Conservation (phyloP, 2,329 filamentous ascomycete genomes). For the Xylaria digitata region DNA sequence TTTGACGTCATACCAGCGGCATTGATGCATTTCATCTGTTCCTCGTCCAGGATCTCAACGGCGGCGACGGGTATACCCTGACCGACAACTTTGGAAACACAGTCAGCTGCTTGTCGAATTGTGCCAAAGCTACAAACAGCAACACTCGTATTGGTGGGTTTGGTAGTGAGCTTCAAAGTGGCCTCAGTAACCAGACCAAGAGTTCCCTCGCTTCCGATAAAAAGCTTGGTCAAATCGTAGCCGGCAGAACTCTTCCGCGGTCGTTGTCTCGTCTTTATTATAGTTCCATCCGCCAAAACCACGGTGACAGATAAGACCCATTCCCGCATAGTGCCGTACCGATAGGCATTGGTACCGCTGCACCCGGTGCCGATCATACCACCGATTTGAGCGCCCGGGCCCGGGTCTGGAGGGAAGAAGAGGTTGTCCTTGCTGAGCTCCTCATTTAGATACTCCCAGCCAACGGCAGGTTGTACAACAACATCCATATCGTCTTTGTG, state of each 20-base stretch:
- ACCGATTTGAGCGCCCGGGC: conserved; percentile 85
- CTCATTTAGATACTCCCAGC: conserved; percentile 83
- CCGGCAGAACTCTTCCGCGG: conserved; percentile 83
- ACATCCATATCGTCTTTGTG: conserved; percentile 76
- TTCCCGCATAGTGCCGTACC: conserved; percentile 89
- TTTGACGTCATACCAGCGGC: conserved; percentile 67
- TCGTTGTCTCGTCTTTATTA: conserved; percentile 82
- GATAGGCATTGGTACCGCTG: conserved; percentile 82
- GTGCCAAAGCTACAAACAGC: conserved; percentile 66
- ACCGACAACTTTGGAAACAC: conserved; percentile 76
- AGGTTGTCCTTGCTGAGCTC: conserved; percentile 73
- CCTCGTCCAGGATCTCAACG: conserved; percentile 82
- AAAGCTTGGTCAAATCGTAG: conserved; percentile 83
- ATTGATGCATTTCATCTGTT: conserved; percentile 73
- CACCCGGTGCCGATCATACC: conserved; percentile 78
- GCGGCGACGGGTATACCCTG: conserved; percentile 81
- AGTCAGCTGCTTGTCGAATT: conserved; percentile 74
- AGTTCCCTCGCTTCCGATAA: conserved; percentile 86
- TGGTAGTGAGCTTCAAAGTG: conserved; percentile 78
- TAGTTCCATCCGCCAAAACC: conserved; percentile 82
- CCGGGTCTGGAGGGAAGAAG: conserved; percentile 88
- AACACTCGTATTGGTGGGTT: conserved; percentile 78
- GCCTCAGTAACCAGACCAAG: conserved; percentile 83
- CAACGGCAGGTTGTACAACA: conserved; percentile 77
- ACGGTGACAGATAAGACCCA: conserved; percentile 87